Evolutionary conservation across 1,284 basidiomycete genomes (phyloP), one percentile per base, ranked within the genome.

Genomic region (Ceratobasidium sp.): DNA sequence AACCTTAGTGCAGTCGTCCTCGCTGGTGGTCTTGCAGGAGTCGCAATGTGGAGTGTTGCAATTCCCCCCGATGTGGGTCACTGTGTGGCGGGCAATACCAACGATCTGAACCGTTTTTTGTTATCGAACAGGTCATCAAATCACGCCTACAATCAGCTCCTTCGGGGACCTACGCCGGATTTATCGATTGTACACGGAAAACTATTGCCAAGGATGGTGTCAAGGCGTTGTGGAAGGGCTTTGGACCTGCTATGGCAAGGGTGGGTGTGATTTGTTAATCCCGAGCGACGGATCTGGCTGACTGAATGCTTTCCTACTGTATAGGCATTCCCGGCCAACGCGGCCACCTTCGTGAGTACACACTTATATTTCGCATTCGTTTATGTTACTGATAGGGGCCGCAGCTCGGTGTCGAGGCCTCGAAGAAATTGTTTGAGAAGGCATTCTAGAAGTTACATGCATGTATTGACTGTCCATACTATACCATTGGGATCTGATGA

Each of bases 141-240:
- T 98, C 95, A 44, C 85, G 97, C 70, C 83, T 98, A 58, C 97
- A 99, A 80, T 94, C 93, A n/a, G 96, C 97, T 29, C 95, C 95
- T 23, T 87, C 89, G 3, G 97, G 97, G 27, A 98, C 95, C 13
- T 99, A 99, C 81, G 88, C 87, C 54, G 95, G 97, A 44, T 86
- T 99, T 77, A 74, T 98, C 70, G 97, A 99, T 78, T 99, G 97
- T 76, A 87, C 90, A 33, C 82, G 88, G 64, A 93, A 98, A 80
- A 93, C 95, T 3, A 90, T 99, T 73, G 91, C 92, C n/a, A 84
- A 83, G 70, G 95, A 98, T 78, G 97, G 97, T 56, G 81, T 91
- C 25, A 82, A 81, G 44, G 95, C 96, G 5, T 82, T 99, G 33
- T 99, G 95, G 91, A 98, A 91, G 80, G 97, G 96, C 27, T 93